A percentile compares a stretch with the other conserved stretches of the same genome.
These are phyloP conservation scores for Chiua virens DNA, from an alignment of 768 basidiomycete genomes.

Conservation along the genomic window DNA sequence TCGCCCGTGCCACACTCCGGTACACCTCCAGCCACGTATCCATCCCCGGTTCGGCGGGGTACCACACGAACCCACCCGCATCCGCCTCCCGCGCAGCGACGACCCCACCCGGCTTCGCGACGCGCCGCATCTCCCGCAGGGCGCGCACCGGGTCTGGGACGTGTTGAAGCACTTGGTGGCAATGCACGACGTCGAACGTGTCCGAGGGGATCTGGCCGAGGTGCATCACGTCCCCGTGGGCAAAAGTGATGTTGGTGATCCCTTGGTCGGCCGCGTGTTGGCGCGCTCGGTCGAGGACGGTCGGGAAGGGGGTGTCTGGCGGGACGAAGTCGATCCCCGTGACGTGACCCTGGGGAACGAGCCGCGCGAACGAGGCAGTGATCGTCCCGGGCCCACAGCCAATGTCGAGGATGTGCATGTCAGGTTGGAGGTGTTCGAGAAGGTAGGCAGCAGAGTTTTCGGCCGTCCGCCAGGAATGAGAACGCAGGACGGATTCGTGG, in stretches of 20 bases:
- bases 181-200: constrained; percentile 49
- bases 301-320: constrained; percentile 1
- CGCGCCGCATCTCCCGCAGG: constrained; percentile 48
- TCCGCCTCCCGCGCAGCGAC: constrained; percentile 47
- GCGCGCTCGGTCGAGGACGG: constrained; percentile 38
- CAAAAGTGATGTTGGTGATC: constrained; percentile 40
- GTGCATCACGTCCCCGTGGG: constrained; percentile 36
- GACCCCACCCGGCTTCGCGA: constrained; percentile 45
- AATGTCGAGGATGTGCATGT: constrained; percentile 47
- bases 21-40: constrained; percentile 23
- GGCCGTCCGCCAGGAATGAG: constrained; percentile 39
- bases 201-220: constrained; percentile 37
- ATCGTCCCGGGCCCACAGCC: constrained; percentile 57
- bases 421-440: constrained; percentile 35
- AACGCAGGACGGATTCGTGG: constrained; percentile 33
- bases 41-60: constrained; percentile 36
- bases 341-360: constrained; percentile 41
- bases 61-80: constrained; percentile 33
- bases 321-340: constrained; percentile 41
- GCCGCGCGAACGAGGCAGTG: constrained; percentile 41
- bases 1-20: constrained; percentile 23
- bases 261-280: constrained; percentile 27
- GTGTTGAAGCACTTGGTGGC: constrained; percentile 52
- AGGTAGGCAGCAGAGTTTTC: constrained; percentile 44
- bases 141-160: constrained; percentile 40